These are phyloP conservation scores for Biscogniauxia mediterranea DNA, from an alignment of 2,329 filamentous ascomycete species.

Conservation along the genomic window DNA sequence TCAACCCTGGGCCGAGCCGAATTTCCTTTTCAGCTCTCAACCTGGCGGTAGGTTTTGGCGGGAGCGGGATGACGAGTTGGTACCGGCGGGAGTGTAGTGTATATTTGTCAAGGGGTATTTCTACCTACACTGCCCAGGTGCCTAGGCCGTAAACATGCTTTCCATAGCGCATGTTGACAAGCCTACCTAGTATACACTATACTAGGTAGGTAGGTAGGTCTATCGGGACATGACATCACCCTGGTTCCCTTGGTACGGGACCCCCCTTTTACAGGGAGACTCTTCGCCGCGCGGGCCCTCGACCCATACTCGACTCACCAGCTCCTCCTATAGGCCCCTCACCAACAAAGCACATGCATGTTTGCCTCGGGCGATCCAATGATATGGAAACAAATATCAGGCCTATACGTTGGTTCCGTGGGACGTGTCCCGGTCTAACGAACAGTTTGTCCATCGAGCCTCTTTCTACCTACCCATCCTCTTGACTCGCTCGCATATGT, in stretches of 20 bases:
- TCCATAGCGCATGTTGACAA: too few species aligned
- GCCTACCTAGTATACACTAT: too few species aligned
- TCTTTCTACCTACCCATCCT: not conserved
- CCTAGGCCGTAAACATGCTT: too few species aligned
- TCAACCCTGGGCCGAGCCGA: not conserved
- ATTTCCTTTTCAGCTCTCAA: not conserved
- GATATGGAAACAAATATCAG: slow-evolving; percentile 18
- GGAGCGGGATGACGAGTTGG: not conserved
- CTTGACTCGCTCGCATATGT: not conserved
- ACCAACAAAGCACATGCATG: not conserved
- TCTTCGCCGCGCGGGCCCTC: not conserved
- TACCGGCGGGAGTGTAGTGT: not conserved
- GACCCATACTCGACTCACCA: not conserved
- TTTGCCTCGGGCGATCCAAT: slow-evolving; percentile 13
- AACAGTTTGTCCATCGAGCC: slow-evolving; percentile 9
- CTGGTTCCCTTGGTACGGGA: not conserved
- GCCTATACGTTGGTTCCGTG: slow-evolving; percentile 6
- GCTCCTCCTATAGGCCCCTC: not conserved
- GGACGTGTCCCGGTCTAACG: not conserved
- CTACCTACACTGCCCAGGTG: not conserved
- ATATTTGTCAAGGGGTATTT: not conserved
- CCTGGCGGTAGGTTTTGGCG: not conserved
- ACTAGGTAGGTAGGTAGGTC: not conserved
- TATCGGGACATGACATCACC: not conserved
- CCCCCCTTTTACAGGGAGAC: not conserved